phyloP scores from a whole-genome alignment of 2,329 filamentous ascomycete genomes.

The Ceratocystis eucalypticola region DNA sequence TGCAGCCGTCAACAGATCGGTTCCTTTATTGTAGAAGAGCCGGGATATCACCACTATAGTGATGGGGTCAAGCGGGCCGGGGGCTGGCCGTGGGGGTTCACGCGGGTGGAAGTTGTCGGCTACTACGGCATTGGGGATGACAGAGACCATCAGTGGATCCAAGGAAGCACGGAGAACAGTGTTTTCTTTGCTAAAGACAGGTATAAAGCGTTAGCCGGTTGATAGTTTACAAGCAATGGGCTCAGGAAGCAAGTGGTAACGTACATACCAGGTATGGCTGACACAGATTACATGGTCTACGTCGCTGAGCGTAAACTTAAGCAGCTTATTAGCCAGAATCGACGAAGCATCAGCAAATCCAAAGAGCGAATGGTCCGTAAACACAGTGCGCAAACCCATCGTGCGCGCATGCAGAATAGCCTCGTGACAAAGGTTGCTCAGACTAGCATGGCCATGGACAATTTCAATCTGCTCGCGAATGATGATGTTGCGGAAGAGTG shows the following conservation, averaged over 20 bases:
- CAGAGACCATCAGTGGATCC: slow-evolving; percentile 92
- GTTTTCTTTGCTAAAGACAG: slow-evolving; percentile 68
- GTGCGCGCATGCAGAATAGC: slow-evolving; percentile 88
- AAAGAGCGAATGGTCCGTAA: slow-evolving; percentile 94
- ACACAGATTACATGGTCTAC: slow-evolving; percentile 98
- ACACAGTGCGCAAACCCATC: slow-evolving; percentile 91
- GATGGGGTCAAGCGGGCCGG: slow-evolving; percentile 74
- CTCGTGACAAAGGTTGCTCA: slow-evolving; percentile 88
- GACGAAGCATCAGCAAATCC: slow-evolving; percentile 93
- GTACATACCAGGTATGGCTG: slow-evolving; percentile 78
- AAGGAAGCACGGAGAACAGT: slow-evolving; percentile 88
- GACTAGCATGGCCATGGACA: slow-evolving; percentile 88
- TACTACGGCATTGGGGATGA: slow-evolving; percentile 89
- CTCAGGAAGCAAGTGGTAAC: background rate
- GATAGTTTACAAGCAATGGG: background rate
- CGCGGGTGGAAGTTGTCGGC: slow-evolving; percentile 83
- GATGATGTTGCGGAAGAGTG: slow-evolving; percentile 91
- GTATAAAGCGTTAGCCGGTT: background rate
- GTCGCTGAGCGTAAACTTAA: slow-evolving; percentile 92
- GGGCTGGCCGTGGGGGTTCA: slow-evolving; percentile 46
- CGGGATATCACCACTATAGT: slow-evolving; percentile 96
- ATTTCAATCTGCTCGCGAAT: slow-evolving; percentile 92
- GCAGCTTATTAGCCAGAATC: slow-evolving; percentile 89
- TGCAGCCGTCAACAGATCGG: slow-evolving; percentile 87
- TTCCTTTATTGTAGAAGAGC: slow-evolving; percentile 97